These are phyloP conservation scores for Cladosporium phlei DNA, from an alignment of 2,329 filamentous ascomycete species.

Conservation along the genomic window DNA sequence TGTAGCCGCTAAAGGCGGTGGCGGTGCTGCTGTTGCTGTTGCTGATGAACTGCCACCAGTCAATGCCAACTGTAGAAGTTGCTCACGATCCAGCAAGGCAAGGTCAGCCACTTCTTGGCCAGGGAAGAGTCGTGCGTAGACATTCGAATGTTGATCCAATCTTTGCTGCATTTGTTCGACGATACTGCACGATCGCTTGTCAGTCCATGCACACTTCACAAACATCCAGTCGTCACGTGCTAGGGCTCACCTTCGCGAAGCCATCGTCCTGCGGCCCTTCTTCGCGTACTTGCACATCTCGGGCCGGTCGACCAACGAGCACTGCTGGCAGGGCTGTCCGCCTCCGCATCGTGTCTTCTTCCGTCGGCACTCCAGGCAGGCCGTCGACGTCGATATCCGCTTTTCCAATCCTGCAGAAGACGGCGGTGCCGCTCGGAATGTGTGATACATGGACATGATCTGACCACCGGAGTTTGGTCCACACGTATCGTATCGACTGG, in stretches of 20 bases:
- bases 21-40: constrained; percentile 6
- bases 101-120: constrained; percentile 35
- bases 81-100: constrained; percentile 34
- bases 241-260: constrained; percentile 64
- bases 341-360: constrained; percentile 62
- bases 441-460: constrained; percentile 40
- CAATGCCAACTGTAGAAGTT: constrained; percentile 36
- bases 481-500: no score
- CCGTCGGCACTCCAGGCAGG: constrained; percentile 7
- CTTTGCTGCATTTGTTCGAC: constrained; percentile 47
- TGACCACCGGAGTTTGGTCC: no score
- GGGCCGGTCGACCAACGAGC: constrained; percentile 70
- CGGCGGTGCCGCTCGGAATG: constrained; percentile 35
- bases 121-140: constrained; percentile 37
- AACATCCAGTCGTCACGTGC: constrained; percentile 39
- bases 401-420: constrained; percentile 30
- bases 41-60: not conserved
- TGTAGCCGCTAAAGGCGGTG: no score
- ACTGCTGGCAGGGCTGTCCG: constrained; percentile 73
- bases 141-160: constrained; percentile 38
- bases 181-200: constrained; percentile 46
- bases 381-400: constrained; percentile 6
- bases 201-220: constrained; percentile 32
- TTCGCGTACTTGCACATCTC: constrained; percentile 76
- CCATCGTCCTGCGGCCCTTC: constrained; percentile 67